Conservation (phyloP, 1,139 yeast species). For the Saccharomyces hybrid region DNA sequence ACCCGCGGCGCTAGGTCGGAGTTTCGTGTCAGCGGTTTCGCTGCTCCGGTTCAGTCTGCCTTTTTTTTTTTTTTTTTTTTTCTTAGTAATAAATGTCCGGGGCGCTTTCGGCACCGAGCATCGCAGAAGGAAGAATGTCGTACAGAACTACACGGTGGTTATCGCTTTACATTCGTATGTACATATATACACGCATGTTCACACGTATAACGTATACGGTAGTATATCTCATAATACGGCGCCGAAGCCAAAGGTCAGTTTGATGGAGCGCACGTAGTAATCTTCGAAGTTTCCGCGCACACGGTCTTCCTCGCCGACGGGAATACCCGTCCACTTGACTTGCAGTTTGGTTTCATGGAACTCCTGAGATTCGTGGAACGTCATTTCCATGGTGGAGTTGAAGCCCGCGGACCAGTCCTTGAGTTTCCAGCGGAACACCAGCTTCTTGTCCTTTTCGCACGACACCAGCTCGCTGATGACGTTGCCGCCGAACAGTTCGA, state of each 20-base stretch:
- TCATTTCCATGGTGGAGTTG: conserved; percentile 59
- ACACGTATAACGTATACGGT: not conserved
- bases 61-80: not conserved
- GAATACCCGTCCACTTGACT: conserved; percentile 82
- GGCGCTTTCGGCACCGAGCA: not conserved
- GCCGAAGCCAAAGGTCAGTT: conserved; percentile 87
- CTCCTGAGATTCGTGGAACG: conserved; percentile 56
- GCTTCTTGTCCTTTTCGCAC: conserved; percentile 40
- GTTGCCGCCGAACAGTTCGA: conserved; percentile 81
- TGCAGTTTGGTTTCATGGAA: conserved; percentile 73
- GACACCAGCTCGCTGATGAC: conserved; percentile 63
- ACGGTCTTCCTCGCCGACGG: conserved; percentile 92
- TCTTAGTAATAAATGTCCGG: not conserved
- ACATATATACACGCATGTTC: not conserved
- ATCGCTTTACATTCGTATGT: not conserved
- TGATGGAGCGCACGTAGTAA: conserved; percentile 80
- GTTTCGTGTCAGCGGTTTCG: not conserved
- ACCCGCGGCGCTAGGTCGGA: not conserved
- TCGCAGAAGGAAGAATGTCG: not conserved
- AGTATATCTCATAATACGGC: conserved; percentile 46
- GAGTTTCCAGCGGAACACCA: conserved; percentile 79
- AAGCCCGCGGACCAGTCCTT: conserved; percentile 75
- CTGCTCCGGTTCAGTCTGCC: not conserved
- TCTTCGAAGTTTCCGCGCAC: conserved; percentile 81
- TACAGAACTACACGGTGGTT: not conserved